Evolutionary conservation across 352 stramenopile species (phyloP).

Genomic region (Pythium dissimile): DNA sequence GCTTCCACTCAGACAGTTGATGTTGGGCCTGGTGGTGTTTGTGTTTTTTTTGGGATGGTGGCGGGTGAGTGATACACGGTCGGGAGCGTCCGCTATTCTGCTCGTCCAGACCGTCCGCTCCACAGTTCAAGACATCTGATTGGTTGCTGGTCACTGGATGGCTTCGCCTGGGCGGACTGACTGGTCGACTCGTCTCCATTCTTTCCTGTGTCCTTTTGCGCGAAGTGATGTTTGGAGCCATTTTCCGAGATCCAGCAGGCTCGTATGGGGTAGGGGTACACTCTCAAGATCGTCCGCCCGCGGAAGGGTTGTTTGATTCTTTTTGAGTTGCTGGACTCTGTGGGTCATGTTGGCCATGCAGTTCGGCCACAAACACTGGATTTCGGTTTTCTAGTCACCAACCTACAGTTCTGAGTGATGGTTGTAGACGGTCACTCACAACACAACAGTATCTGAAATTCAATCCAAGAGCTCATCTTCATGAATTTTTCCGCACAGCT

Average conservation of each 20-base stretch:
- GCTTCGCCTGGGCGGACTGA: conserved; percentile 11
- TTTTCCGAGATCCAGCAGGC: conserved; percentile 14
- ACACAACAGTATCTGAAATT: background rate
- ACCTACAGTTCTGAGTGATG: background rate
- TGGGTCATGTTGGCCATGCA: conserved; percentile 6
- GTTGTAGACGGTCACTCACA: background rate
- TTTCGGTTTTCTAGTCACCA: conserved; percentile 7
- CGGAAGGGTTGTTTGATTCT: conserved; percentile 8
- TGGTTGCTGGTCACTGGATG: conserved; percentile 9
- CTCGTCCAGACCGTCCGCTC: conserved; percentile 19
- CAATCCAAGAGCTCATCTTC: background rate
- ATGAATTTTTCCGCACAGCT: background rate
- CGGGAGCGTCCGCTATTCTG: background rate
- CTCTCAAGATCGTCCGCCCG: conserved; percentile 7
- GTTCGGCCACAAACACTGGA: conserved; percentile 11
- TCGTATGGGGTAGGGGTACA: conserved; percentile 19
- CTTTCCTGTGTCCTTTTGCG: background rate
- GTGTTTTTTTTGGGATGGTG: conserved; percentile 34
- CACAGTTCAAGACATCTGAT: conserved; percentile 6
- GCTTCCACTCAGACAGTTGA: conserved; percentile 22
- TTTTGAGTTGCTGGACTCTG: background rate
- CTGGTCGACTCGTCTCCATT: conserved; percentile 14
- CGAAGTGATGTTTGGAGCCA: conserved; percentile 16
- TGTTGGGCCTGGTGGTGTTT: conserved; percentile 17
- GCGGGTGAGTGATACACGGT: conserved; percentile 16